Evolutionary conservation across 768 basidiomycete species (phyloP), one percentile per base, ranked within the genome.

Genomic region (Tricholoma saponaceum): DNA sequence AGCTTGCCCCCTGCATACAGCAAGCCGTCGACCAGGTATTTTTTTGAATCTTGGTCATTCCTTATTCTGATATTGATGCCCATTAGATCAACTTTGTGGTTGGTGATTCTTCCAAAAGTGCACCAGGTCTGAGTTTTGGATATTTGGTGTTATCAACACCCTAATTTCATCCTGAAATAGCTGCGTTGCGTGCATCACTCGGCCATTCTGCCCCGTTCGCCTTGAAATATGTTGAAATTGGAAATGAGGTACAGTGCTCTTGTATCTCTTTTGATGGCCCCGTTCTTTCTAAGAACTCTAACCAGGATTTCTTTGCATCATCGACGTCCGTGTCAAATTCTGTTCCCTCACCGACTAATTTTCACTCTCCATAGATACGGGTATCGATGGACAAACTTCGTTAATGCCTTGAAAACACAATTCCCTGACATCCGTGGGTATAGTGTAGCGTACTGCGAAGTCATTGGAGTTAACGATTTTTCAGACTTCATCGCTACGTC

Each of bases 61-160:
- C 33, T 3, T n/a, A 0, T 1, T 23, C 30, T 23, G 37, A 4
- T 35, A 30, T 32, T 12, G 20, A 4, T 5, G 30, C 28, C 54
- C 12, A 9, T 6, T 26, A 80, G 76, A 83, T 84, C 51, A 82
- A 84, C 65, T 86, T 85, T 60, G 83, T 78, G 9, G 72, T 85
- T 10, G 85, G 84, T 7, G 59, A 54, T 9, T 64, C 79, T 22
- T 58, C 72, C 4, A 74, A 67, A 26, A 83, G 79, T 54, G 66
- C 74, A 33, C 65, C 72, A 46, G 75, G 74, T 73, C 60, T 43
- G 58, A 39, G 2, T 43, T 8, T 25, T 55, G 23, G 33, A 8
- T 50, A 26, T 28, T 25, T 51, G 20, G 23, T 33, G n/a, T n/a
- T 41, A 51, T 22, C 32, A 28, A 3, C 23, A 1, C 35, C 3